Base-by-base conservation (phyloP, 225 moss, liverwort and hornwort genomes). In the Polytrichum formosum region DNA sequence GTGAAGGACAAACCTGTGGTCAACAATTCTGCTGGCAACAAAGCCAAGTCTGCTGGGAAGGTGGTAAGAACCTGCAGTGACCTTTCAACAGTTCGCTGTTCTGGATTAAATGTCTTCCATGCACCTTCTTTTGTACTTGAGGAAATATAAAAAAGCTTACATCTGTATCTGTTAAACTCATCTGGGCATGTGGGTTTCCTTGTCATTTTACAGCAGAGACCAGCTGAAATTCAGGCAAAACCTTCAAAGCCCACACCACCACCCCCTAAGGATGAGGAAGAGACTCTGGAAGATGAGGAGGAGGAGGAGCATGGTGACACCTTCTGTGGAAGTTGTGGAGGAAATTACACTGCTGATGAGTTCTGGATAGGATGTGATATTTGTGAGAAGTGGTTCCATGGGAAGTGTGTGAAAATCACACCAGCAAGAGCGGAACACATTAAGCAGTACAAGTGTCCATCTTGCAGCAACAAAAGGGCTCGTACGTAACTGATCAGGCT, bases 391-490 rank as follows among this genome's bases (percentile, higher is more conserved):
- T 87, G 87, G 87, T 87, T 87, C 37, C 87, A 87, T 76, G 87
- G 87, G 63, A 87, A 87, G 67, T 87, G 87, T 81, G 87, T 87
- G 78, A 87, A 87, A 74, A 87, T 87, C 64, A 87, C 87, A 64
- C 87, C 87, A 76, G 87, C 87, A 76, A 73, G 87, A 87, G 87
- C 87, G 64, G 87, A 87, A 67, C 87, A 87, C 74, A 87, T 87
- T 74, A 87, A 87, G 81, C 87, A 87, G 69, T 87, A 87, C 87
- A 87, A 87, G 76, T 87, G 87, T 81, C 87, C 87, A 78, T 87
- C 87, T 70, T 87, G 87, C 83, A 87, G 81, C 87, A 87, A 87
- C 83, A 87, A 87, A 87, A 83, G 87, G 87, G 87, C 83, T 66
- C 87, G 87, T 81, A 87, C 87, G 78, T 87, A 84, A 87, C 74